A percentile compares a stretch with the other conserved stretches of the same genome.
These are phyloP conservation scores for Sordariomycetes sp. DNA, from an alignment of 2,329 filamentous ascomycete species.

Conservation along the genomic window DNA sequence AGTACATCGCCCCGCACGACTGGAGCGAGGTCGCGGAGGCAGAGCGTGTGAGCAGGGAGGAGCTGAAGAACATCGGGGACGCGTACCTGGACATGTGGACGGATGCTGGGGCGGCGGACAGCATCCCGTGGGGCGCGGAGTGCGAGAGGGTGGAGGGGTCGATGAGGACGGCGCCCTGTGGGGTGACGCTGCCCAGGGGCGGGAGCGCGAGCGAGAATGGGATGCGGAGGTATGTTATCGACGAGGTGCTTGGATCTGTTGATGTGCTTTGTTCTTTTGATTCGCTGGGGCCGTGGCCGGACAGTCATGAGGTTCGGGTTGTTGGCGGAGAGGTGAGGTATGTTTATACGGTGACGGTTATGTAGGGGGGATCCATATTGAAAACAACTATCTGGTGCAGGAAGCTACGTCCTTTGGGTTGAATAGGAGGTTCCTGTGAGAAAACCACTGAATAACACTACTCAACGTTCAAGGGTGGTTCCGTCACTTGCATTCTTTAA, in stretches of 20 bases:
- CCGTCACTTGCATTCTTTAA: too few species aligned
- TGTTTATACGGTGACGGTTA: conserved; percentile 4
- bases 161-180: conserved; percentile 1
- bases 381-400: too few species aligned
- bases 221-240: not conserved
- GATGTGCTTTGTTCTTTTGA: conserved; percentile 5
- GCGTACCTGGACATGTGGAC: conserved; percentile 5
- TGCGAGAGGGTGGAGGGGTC: conserved; percentile 2
- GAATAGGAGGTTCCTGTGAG: too few species aligned
- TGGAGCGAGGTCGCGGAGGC: conserved; percentile 3
- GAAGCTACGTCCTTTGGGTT: too few species aligned
- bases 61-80: conserved; percentile 1
- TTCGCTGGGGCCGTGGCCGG: conserved; percentile 4
- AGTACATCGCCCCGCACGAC: not conserved
- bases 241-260: conserved; percentile 1
- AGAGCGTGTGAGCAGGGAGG: conserved; percentile 3
- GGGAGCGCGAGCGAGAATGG: conserved; percentile 4
- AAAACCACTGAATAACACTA: too few species aligned
- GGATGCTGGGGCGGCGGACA: conserved; percentile 4
- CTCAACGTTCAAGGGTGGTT: too few species aligned
- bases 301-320: conserved; percentile 4
- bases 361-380: not conserved
- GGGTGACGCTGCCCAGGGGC: not conserved
- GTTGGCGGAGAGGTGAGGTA: not conserved
- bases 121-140: conserved; percentile 2